These are phyloP conservation scores for Solanum hybrid DNA, from an alignment of 305 asterid genomes.

Conservation along the genomic window DNA sequence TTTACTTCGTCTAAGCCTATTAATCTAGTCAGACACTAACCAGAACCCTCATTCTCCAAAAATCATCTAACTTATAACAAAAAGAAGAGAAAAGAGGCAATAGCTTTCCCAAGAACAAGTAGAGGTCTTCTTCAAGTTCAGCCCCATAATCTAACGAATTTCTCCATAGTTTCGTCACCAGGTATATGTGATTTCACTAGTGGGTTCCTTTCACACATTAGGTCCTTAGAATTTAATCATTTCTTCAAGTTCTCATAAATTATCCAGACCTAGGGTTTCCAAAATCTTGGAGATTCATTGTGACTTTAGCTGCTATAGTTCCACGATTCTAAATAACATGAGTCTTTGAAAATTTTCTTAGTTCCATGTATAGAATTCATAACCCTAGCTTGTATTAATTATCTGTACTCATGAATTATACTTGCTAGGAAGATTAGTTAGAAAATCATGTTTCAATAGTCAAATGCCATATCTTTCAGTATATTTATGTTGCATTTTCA, in stretches of 20 bases:
- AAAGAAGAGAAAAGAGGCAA: too few species aligned
- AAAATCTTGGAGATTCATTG: neutral
- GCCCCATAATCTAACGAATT: neutral
- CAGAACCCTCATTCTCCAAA: neutral
- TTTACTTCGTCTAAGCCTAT: neutral
- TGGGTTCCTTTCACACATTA: neutral
- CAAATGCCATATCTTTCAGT: neutral
- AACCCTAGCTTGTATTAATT: neutral
- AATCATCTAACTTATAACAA: neutral
- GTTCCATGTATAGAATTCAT: neutral
- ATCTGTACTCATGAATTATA: neutral
- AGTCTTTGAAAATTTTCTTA: neutral
- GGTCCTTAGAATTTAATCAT: neutral
- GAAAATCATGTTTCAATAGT: neutral
- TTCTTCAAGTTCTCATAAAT: neutral
- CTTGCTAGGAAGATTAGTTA: neutral
- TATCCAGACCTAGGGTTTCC: neutral
- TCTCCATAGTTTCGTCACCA: neutral
- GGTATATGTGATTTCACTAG: neutral
- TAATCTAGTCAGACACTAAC: neutral
- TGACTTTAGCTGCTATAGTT: neutral
- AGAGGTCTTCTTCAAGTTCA: neutral
- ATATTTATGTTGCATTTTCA: neutral
- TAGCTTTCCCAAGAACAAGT: neutral
- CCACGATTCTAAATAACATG: neutral